Base-by-base conservation (phyloP, 2,329 filamentous ascomycete genomes). In the Apiospora saccharicola region DNA sequence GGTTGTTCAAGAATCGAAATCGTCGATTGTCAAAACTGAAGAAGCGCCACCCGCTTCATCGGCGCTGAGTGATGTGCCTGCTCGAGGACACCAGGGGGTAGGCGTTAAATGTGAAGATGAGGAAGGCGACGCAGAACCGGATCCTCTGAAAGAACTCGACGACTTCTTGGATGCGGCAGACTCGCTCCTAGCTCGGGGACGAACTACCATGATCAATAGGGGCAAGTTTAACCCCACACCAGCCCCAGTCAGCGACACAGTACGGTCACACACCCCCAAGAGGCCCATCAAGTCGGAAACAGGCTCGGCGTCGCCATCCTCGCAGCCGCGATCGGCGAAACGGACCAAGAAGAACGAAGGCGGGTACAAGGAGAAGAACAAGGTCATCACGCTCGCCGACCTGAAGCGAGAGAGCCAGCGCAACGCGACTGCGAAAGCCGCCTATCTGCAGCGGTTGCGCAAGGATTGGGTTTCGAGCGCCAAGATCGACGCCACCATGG, bases 401-500 rank as follows among this genome's bases (percentile, higher is more conserved):
- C 73, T 79, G 30, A 79, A 78, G 46, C 76, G 75, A 61, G 76
- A 75, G 12, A 76, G 75, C 34, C 73, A 73, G 67, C 76, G 44
- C 6, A 80, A 75, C 68, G 74, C 75, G 4, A 73, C 73, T 34
- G 78, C 77, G 7, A 80, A 77, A 53, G 74, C 74, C 26, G 75
- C 75, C 22, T 80, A 80, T 71, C 69, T 78, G 49, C 74, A 73
- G 8, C 73, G 72, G 22, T 75, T 81, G 3, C 74, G 76, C 64
- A 72, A 75, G 47, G 75, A 79, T 19, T 81, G 74, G 71, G 77
- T 78, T 41, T 72, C 78, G 2, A 81, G 80, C 68, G 77, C 78
- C 4, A 81, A 81, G 68, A 78, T 76, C 44, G 75, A 78, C 49
- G 79, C 77, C 71, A 78, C 77, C 16, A 77, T 81, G 75, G 76